phyloP scores from a whole-genome alignment of 208 protist species.

The Leishmania mexicana region DNA sequence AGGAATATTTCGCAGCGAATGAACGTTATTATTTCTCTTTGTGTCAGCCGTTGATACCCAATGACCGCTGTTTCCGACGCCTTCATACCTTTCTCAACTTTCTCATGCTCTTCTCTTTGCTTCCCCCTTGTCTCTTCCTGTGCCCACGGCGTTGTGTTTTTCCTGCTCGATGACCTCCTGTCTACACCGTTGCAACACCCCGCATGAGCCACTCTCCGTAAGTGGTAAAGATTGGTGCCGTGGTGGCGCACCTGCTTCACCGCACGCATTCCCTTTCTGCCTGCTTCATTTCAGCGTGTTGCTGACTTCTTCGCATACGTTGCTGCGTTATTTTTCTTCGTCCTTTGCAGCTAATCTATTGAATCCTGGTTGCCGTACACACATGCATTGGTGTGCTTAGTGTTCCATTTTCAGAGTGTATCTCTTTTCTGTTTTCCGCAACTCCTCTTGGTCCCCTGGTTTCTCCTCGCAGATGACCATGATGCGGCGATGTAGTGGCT shows the following conservation, averaged over 20 bases:
- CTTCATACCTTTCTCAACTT: background rate
- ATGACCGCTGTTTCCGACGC: background rate
- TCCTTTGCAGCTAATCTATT: background rate
- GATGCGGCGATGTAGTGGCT: slow-evolving; percentile 3
- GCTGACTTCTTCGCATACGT: background rate
- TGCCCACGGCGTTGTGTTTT: background rate
- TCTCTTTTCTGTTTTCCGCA: slow-evolving; percentile 2
- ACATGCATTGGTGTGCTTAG: background rate
- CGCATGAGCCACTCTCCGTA: background rate
- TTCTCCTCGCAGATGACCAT: background rate
- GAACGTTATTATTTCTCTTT: background rate
- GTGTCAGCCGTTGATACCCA: background rate
- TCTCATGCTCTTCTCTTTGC: background rate
- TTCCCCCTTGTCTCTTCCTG: background rate
- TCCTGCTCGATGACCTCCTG: background rate
- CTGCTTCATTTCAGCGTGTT: background rate
- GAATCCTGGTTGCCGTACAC: background rate
- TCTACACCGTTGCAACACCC: background rate
- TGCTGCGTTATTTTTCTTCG: no score
- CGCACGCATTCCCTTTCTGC: background rate
- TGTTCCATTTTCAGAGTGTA: background rate
- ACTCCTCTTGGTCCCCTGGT: background rate
- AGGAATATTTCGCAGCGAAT: background rate
- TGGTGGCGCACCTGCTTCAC: background rate
- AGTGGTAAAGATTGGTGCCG: background rate